phyloP scores from a whole-genome alignment of 2,329 filamentous ascomycete genomes.

The Hymenoscyphus linearis region DNA sequence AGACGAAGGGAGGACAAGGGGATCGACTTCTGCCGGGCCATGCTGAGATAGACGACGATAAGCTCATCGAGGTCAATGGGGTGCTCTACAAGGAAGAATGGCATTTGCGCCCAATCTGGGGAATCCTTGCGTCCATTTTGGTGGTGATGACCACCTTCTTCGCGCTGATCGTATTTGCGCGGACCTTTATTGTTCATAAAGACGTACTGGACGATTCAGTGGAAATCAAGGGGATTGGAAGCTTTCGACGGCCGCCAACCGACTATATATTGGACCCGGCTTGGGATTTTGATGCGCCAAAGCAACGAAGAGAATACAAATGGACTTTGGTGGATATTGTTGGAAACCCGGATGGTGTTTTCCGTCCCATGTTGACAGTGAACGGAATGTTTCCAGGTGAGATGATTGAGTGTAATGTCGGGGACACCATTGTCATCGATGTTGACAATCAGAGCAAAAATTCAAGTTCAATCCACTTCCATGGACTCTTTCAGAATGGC shows the following conservation, averaged over 20 bases:
- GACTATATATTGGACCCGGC: constrained; percentile 52
- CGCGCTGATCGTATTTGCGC: constrained; percentile 22
- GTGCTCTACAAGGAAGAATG: constrained; percentile 23
- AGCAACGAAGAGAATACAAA: constrained; percentile 49
- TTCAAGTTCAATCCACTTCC: constrained; percentile 64
- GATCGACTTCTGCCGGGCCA: constrained; percentile 24
- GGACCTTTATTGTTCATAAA: constrained; percentile 20
- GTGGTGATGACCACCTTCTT: constrained; percentile 18
- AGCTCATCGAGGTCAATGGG: neutral
- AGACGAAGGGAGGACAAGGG: constrained; percentile 16
- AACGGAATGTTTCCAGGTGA: constrained; percentile 73
- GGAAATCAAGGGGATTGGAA: constrained; percentile 13
- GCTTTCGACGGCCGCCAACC: constrained; percentile 32
- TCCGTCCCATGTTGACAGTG: constrained; percentile 59
- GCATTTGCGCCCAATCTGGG: constrained; percentile 30
- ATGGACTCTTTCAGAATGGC: constrained; percentile 72
- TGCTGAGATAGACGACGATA: constrained; percentile 12
- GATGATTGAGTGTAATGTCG: constrained; percentile 66
- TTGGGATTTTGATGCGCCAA: constrained; percentile 50
- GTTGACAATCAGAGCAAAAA: constrained; percentile 63
- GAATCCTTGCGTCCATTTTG: constrained; percentile 21
- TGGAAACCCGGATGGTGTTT: constrained; percentile 56
- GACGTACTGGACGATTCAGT: constrained; percentile 7
- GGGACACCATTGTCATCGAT: constrained; percentile 65
- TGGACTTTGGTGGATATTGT: constrained; percentile 56